phyloP scores from a whole-genome alignment of 75 land plant species.

The Picea glauca region DNA sequence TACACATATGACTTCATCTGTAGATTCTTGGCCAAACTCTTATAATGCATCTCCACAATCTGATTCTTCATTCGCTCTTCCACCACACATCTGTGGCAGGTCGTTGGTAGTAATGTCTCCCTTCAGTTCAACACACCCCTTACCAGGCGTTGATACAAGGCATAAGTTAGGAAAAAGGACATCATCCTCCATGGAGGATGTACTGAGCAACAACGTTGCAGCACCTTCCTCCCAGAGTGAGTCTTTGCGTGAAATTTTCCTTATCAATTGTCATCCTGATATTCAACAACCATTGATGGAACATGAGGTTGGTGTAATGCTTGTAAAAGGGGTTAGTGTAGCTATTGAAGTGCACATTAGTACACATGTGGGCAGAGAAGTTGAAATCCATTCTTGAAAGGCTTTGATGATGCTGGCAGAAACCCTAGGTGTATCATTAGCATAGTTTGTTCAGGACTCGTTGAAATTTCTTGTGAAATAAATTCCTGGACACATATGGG shows the following conservation, averaged over 20 bases:
- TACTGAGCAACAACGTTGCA: constrained; percentile 32
- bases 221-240: constrained; percentile 22
- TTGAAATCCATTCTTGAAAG: constrained; percentile 20
- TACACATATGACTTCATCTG: too few species aligned
- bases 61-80: too few species aligned
- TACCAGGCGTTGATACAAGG: constrained; percentile 32
- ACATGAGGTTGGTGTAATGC: constrained; percentile 51
- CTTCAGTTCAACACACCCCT: too few species aligned
- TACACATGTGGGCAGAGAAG: constrained; percentile 49
- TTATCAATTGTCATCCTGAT: constrained; percentile 82
- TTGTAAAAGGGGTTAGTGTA: constrained; percentile 42
- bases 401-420: constrained; percentile 71
- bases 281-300: constrained; percentile 77
- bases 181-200: constrained; percentile 52
- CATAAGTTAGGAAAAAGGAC: constrained; percentile 20
- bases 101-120: too few species aligned
- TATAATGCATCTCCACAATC: too few species aligned
- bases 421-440: constrained; percentile 55
- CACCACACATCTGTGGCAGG: too few species aligned
- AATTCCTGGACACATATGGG: constrained; percentile 88
- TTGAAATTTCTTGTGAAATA: constrained; percentile 66
- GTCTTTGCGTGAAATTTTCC: constrained; percentile 77
- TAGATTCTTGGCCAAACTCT: too few species aligned
- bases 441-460: constrained; percentile 39
- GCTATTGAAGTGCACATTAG: constrained; percentile 57